Percentiles rank a stretch among this genome's conserved stretches.
Conservation (phyloP, 1,139 yeast species). For the Petasospora fabianii region DNA sequence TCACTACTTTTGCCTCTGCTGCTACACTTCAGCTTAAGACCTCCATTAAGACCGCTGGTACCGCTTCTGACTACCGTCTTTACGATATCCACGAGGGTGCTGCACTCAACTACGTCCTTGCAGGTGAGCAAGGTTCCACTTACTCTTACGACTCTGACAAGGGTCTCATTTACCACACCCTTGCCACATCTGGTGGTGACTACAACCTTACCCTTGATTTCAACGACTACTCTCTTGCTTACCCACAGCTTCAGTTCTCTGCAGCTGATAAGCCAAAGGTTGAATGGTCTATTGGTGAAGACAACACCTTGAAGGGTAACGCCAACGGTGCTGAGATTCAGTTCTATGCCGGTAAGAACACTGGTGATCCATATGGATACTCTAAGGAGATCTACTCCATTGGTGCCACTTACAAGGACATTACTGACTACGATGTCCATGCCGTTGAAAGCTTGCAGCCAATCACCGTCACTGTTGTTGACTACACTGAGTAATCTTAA, state of each 20-base stretch:
- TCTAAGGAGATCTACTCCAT: constrained; percentile 25
- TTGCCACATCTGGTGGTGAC: background rate
- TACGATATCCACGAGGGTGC: constrained; percentile 15
- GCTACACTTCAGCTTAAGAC: too few species aligned
- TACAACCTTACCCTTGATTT: constrained; percentile 3
- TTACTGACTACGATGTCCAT: background rate
- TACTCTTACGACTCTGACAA: constrained; percentile 3
- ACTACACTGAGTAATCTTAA: too few species aligned
- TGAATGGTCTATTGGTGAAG: constrained; percentile 2
- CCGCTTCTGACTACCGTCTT: too few species aligned
- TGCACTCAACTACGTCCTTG: constrained; percentile 13
- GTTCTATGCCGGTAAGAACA: constrained; percentile 13
- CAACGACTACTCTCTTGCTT: constrained; percentile 1
- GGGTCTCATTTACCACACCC: constrained; percentile 6
- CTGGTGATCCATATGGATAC: constrained; percentile 11
- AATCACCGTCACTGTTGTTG: background rate
- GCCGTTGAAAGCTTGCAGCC: constrained; percentile 2
- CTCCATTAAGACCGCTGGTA: too few species aligned
- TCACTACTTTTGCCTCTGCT: too few species aligned
- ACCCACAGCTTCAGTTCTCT: constrained; percentile 8
- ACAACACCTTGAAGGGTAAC: constrained; percentile 3
- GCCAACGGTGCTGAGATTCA: background rate
- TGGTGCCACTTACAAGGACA: constrained; percentile 7
- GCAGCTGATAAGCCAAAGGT: constrained; percentile 7
- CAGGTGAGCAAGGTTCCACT: constrained; percentile 3